Evolutionary conservation across 768 basidiomycete species (phyloP).

Genomic region (Pisolithus marmoratus): DNA sequence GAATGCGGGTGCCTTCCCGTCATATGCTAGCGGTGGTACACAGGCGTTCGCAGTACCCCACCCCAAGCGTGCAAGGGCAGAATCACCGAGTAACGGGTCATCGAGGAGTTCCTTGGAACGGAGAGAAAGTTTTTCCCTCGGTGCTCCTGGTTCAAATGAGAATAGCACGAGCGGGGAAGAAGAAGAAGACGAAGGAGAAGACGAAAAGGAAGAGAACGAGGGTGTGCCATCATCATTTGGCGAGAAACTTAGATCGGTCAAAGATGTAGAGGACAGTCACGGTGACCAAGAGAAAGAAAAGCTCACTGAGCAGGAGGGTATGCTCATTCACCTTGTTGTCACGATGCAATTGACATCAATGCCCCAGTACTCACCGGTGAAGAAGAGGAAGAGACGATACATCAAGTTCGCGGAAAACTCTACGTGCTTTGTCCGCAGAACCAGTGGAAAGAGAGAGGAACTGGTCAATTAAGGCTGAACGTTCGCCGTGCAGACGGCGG

Average conservation of each 20-base stretch:
- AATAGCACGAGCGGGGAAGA: constrained; percentile 37
- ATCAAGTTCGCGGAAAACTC: constrained; percentile 74
- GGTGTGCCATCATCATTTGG: constrained; percentile 45
- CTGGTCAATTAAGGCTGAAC: constrained; percentile 66
- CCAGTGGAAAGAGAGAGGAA: constrained; percentile 76
- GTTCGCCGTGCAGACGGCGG: constrained; percentile 56
- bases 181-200: constrained; percentile 35
- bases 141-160: constrained; percentile 30
- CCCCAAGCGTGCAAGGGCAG: constrained; percentile 51
- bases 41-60: constrained; percentile 39
- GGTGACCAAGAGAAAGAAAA: constrained; percentile 37
- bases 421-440: constrained; percentile 52
- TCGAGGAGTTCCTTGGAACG: constrained; percentile 43
- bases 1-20: constrained; percentile 51
- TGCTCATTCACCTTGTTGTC: constrained; percentile 12
- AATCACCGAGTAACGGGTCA: constrained; percentile 40
- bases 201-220: constrained; percentile 25
- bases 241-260: constrained; percentile 58
- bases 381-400: constrained; percentile 74
- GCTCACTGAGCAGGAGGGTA: constrained; percentile 67
- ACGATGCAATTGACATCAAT: constrained; percentile 1
- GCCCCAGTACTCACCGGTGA: constrained; percentile 66
- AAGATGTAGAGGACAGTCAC: constrained; percentile 51
- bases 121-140: constrained; percentile 17
- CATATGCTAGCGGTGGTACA: constrained; percentile 46